phyloP scores from a whole-genome alignment of 2,329 filamentous ascomycete genomes.

The Penicillium fuscoglaucum region DNA sequence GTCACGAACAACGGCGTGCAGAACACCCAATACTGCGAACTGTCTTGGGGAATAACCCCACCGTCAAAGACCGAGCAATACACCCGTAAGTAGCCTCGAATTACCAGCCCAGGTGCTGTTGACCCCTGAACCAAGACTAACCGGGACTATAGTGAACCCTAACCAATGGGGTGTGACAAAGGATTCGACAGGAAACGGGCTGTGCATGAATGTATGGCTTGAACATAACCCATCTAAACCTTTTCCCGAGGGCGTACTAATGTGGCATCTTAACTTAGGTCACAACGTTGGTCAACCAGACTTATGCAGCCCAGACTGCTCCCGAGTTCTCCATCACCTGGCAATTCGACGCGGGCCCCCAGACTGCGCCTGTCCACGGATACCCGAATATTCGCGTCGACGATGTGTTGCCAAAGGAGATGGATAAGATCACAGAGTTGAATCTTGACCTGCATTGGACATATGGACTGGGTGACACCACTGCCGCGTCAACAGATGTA shows the following conservation, averaged over 20 bases:
- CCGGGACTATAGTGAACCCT: conserved; percentile 50
- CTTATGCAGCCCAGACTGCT: conserved; percentile 51
- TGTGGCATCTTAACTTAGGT: conserved; percentile 38
- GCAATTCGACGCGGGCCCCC: conserved; percentile 49
- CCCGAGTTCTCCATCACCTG: conserved; percentile 57
- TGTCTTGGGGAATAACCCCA: conserved; percentile 50
- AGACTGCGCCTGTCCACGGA: conserved; percentile 53
- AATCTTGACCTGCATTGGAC: conserved; percentile 53
- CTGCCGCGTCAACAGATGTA: conserved; percentile 38
- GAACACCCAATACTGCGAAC: conserved; percentile 45
- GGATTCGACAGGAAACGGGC: conserved; percentile 37
- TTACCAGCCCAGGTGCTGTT: background rate
- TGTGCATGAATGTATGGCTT: conserved; percentile 57
- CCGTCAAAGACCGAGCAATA: conserved; percentile 48
- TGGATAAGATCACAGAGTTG: conserved; percentile 45
- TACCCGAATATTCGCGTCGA: conserved; percentile 57
- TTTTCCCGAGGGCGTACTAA: background rate
- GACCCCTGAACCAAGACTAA: conserved; percentile 2
- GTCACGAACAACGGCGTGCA: conserved; percentile 39
- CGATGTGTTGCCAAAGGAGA: conserved; percentile 45
- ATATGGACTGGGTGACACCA: conserved; percentile 50
- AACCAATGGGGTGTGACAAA: conserved; percentile 55
- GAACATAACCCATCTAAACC: background rate
- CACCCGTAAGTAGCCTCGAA: conserved; percentile 45
- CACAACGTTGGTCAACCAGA: conserved; percentile 52